Evolutionary conservation across 495 filamentous ascomycete species (phyloP), one percentile per base, ranked within the genome.

Genomic region (Saxispiralis lemnorum): DNA sequence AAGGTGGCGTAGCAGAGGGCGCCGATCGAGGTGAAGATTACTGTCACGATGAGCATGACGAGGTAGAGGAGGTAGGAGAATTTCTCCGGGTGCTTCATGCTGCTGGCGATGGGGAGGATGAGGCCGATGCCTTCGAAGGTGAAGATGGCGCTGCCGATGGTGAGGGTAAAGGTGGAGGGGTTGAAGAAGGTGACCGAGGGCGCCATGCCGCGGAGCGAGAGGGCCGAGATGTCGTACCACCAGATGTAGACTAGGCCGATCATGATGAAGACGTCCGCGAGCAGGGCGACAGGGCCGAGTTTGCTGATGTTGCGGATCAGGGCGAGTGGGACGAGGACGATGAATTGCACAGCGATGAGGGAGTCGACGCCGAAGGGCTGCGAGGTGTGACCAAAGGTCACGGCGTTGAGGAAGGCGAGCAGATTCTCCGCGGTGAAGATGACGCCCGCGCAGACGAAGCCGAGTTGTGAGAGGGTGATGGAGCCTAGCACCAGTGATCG

Each of bases 81-180:
- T 14, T 69, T 65, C 35, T 75, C 54, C 0, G 75, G 75, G 30
- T 73, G 51, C 16, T 64, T 63, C 75, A 79, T 79, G 21, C 68
- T 71, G 9, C 68, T 70, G 51, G 77, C 72, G 39, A 79, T 78
- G 0, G 75, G 75, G 1, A 79, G 59, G 43, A 79, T 72, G 14
- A 79, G 64, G 3, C 75, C 75, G 20, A 79, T 78, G 16, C 75
- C 75, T 56, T 79, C 75, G 43, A 77, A 79, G 1, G 74, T 76
- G 56, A 78, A 79, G 56, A 79, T 78, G 2, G 72, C 66, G 2
- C 71, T 64, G 41, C 75, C 75, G 40, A 79, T 63, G 34, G 71
- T 78, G 13, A 79, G 61, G 0, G 75, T 78, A 53, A 73, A 79
- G 21, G 63, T 60, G 11, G 58, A 54, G 0, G 74, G 71, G 59